These are phyloP conservation scores for Brassica rapa DNA, from an alignment of 345 rosid genomes.

Conservation along the genomic window DNA sequence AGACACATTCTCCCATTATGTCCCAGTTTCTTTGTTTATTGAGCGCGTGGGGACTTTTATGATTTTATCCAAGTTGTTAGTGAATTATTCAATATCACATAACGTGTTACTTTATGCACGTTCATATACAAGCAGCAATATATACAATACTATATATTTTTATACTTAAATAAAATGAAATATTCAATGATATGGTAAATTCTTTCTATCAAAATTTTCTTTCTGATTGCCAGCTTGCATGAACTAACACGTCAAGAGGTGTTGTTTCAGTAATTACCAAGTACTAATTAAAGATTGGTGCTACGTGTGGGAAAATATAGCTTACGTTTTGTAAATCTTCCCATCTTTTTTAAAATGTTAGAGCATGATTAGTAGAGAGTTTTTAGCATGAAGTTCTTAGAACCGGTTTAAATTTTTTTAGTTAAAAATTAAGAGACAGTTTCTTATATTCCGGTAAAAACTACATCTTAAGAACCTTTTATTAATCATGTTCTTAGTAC, in stretches of 20 bases:
- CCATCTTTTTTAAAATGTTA: background rate
- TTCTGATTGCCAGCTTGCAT: too few species aligned
- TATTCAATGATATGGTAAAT: too few species aligned
- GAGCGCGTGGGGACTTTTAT: slow-evolving; percentile 31
- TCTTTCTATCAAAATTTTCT: too few species aligned
- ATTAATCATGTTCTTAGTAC: background rate
- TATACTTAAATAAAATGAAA: too few species aligned
- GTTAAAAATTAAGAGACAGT: too few species aligned
- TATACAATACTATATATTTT: background rate
- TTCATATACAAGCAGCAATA: slow-evolving; percentile 5
- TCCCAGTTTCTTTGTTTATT: slow-evolving; percentile 20
- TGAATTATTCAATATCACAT: background rate
- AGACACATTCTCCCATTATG: slow-evolving; percentile 47
- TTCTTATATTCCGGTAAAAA: too few species aligned
- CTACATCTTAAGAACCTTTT: too few species aligned
- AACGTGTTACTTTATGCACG: slow-evolving; percentile 41
- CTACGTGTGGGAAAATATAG: background rate
- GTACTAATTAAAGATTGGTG: background rate
- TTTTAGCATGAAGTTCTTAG: too few species aligned
- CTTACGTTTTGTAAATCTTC: background rate
- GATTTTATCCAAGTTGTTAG: background rate
- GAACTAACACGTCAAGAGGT: background rate
- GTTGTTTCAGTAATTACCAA: background rate
- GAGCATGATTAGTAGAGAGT: too few species aligned
- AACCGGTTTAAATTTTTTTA: too few species aligned